Evolutionary conservation across 331 rosid genomes (phyloP), one percentile per base, ranked within the genome.

Genomic region (Stylosanthes scabra): DNA sequence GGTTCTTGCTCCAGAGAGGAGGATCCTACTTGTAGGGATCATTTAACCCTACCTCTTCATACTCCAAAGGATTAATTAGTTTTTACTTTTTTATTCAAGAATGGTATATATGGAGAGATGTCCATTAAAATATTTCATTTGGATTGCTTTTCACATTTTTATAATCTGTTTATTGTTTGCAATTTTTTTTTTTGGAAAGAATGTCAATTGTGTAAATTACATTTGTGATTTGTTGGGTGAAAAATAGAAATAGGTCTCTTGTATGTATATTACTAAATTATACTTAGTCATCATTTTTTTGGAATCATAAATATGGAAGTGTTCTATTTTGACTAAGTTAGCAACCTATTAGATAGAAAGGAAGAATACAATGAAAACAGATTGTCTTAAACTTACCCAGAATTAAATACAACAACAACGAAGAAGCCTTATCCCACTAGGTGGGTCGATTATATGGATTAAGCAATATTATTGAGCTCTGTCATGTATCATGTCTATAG

Each of bases 151-250:
- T 70, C 39, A 52, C 15, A 28, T 56, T 66, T 44, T 37, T 7
- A 62, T 47, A 5, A 62, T 47, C 8, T 52, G 64, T 74, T 63
- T 63, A 4, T 74, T 44, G 41, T 41, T 44, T 40, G 10, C 31
- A 39, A 44, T 41, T 13, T 57, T 71, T 51, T 13, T 57, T 67
- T 45, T 47, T 64, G 54, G 59, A 59, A 72, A 65, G 9, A 42
- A 28, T 63, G 37, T 42, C 71, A 79, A 68, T 54, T 60, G 59
- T 78, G 78, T 78, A 80, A 50, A 84, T 69, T 70, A 69, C 75
- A 77, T 76, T 73, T 63, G 70, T 71, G 75, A 80, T 76, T 73
- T 63, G 70, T 71, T 64, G 60, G 37, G 6, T 42, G 59, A 71
- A 29, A 58, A 37, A 50, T 5, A 50, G 11, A 8, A 6, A 14